A percentile compares a stretch with the other conserved stretches of the same genome.
phyloP scores from a whole-genome alignment of 192 early-diverging fungal genomes.

The Coemansia sp. region DNA sequence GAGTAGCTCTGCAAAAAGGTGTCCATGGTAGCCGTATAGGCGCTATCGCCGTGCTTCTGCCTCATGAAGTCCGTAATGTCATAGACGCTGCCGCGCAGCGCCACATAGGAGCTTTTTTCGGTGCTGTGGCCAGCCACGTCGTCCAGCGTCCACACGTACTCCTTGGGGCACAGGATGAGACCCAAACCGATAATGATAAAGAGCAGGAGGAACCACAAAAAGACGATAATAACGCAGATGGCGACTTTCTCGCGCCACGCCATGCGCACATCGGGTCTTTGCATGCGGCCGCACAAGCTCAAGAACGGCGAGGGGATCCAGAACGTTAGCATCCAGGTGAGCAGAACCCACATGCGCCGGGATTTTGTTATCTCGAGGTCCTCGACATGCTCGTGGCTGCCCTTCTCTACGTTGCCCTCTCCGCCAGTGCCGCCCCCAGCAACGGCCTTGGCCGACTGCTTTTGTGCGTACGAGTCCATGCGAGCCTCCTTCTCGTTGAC shows the following conservation, averaged over 20 bases:
- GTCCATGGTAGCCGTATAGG: slow-evolving; percentile 8
- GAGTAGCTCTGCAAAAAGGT: slow-evolving; percentile 23
- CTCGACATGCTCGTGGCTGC: slow-evolving; percentile 45
- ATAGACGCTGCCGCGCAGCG: slow-evolving; percentile 77
- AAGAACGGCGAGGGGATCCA: slow-evolving; percentile 43
- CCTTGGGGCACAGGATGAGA: slow-evolving; percentile 65
- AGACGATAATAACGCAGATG: slow-evolving; percentile 81
- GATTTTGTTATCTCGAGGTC: slow-evolving; percentile 28
- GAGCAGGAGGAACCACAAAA: slow-evolving; percentile 73
- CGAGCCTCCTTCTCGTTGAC: slow-evolving; percentile 13
- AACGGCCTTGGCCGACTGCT: slow-evolving; percentile 1
- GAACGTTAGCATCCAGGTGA: slow-evolving; percentile 31
- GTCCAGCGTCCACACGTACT: slow-evolving; percentile 65
- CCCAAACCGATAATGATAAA: slow-evolving; percentile 87
- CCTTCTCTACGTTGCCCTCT: slow-evolving; percentile 41
- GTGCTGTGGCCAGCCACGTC: slow-evolving; percentile 60
- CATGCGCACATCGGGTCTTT: slow-evolving; percentile 88
- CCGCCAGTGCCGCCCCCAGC: slow-evolving; percentile 35
- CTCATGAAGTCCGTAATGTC: slow-evolving; percentile 58
- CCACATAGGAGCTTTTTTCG: slow-evolving; percentile 54
- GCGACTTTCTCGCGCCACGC: slow-evolving; percentile 94
- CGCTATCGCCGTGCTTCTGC: slow-evolving; percentile 51
- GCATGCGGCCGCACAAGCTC: slow-evolving; percentile 61
- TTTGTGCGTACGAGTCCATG: slow-evolving; percentile 28
- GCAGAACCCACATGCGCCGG: slow-evolving; percentile 33